These are phyloP conservation scores for Lepiota brunneoincarnata DNA, from an alignment of 768 basidiomycete species.

Conservation along the genomic window DNA sequence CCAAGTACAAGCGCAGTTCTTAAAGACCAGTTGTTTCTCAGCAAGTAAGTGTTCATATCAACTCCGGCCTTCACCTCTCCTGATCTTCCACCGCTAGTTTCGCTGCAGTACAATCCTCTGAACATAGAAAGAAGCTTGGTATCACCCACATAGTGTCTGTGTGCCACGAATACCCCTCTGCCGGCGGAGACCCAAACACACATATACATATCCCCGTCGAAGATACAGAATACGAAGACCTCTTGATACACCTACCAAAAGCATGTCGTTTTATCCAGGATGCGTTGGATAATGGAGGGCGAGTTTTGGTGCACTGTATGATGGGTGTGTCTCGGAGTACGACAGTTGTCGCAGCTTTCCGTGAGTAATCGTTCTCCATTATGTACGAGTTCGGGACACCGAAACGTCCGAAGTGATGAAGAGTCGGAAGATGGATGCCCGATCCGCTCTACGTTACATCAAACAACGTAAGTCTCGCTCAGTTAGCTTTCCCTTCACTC, in stretches of 20 bases:
- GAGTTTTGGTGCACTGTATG: conserved; percentile 68
- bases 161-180: conserved; percentile 51
- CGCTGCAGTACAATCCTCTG: conserved; percentile 30
- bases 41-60: conserved; percentile 33
- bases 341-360: conserved; percentile 55
- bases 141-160: conserved; percentile 58
- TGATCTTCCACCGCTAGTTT: conserved; percentile 24
- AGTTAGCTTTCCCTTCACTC: neutral
- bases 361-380: conserved; percentile 30
- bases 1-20: conserved; percentile 29
- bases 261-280: conserved; percentile 62
- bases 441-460: conserved; percentile 46
- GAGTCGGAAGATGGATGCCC: conserved; percentile 35
- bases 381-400: neutral
- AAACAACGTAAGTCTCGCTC: conserved; percentile 40
- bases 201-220: conserved; percentile 39
- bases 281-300: conserved; percentile 50
- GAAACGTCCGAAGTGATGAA: conserved; percentile 43
- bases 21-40: conserved; percentile 36
- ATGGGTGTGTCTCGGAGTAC: conserved; percentile 73
- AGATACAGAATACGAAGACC: conserved; percentile 46
- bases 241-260: conserved; percentile 62
- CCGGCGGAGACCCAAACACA: conserved; percentile 25
- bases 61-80: neutral
- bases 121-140: conserved; percentile 28